phyloP scores from a whole-genome alignment of 306 rosid genomes.

The Cucurbita maxima region DNA sequence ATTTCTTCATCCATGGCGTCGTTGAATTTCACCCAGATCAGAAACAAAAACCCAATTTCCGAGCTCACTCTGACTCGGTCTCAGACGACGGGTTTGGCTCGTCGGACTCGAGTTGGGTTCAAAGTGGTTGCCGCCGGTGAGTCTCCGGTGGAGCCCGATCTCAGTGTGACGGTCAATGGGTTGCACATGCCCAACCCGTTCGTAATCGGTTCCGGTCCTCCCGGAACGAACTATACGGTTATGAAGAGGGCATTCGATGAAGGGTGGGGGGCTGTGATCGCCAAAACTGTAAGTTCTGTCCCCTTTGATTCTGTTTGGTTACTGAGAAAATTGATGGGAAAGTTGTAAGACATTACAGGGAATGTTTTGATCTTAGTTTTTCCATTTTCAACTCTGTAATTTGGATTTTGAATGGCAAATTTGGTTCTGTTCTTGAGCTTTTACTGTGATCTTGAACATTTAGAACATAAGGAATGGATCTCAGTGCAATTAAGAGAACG shows the following conservation, averaged over 20 bases:
- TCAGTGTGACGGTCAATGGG: slow-evolving; percentile 78
- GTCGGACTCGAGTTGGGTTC: slow-evolving; percentile 39
- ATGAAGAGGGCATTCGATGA: slow-evolving; percentile 97
- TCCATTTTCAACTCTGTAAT: background rate
- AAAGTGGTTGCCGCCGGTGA: slow-evolving; percentile 56
- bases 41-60: slow-evolving; percentile 28
- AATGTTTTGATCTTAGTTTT: background rate
- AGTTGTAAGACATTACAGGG: background rate
- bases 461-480: background rate
- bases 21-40: slow-evolving; percentile 42
- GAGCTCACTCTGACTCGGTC: slow-evolving; percentile 27
- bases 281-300: slow-evolving; percentile 66
- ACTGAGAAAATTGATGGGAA: background rate
- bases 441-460: background rate
- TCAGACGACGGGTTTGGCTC: slow-evolving; percentile 11
- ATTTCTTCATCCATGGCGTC: slow-evolving; percentile 45
- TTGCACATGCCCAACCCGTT: slow-evolving; percentile 82
- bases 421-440: background rate
- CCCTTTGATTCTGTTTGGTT: background rate
- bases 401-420: background rate
- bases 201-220: slow-evolving; percentile 94
- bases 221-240: slow-evolving; percentile 91
- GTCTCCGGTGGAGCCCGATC: slow-evolving; percentile 63
- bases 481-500: no score
- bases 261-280: slow-evolving; percentile 99